Conservation (phyloP, 768 basidiomycete species). For the Suillus tomentosus region DNA sequence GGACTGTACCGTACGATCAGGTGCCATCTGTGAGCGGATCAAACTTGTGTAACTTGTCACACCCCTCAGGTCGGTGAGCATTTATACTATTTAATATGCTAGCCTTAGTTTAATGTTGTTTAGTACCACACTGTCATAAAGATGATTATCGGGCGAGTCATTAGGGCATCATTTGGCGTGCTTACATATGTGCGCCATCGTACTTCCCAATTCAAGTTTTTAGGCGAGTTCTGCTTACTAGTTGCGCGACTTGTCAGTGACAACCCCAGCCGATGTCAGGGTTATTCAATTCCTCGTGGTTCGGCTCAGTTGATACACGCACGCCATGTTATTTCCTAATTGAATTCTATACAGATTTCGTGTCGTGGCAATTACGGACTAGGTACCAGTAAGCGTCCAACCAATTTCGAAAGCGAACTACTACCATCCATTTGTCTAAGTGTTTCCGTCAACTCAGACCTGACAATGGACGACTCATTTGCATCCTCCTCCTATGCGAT, state of each 20-base stretch:
- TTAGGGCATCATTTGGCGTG: not conserved
- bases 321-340: too few relatives aligned
- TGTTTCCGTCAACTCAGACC: not conserved
- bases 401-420: not conserved
- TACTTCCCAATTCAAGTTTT: not conserved
- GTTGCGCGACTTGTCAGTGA: not conserved
- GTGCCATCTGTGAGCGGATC: too few relatives aligned
- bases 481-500: not conserved
- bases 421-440: not conserved
- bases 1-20: too few relatives aligned
- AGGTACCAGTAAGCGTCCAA: not conserved
- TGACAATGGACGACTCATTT: not conserved
- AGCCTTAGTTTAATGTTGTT: too few relatives aligned
- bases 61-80: too few relatives aligned
- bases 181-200: not conserved
- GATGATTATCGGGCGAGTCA: too few relatives aligned
- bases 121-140: too few relatives aligned
- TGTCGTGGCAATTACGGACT: too few relatives aligned
- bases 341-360: too few relatives aligned
- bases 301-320: too few relatives aligned
- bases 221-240: not conserved
- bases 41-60: too few relatives aligned
- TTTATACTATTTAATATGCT: too few relatives aligned
- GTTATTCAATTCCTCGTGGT: not conserved
- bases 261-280: not conserved